Evolutionary conservation across 164 flowering plant species (phyloP).

Genomic region (Vitis rupestris): DNA sequence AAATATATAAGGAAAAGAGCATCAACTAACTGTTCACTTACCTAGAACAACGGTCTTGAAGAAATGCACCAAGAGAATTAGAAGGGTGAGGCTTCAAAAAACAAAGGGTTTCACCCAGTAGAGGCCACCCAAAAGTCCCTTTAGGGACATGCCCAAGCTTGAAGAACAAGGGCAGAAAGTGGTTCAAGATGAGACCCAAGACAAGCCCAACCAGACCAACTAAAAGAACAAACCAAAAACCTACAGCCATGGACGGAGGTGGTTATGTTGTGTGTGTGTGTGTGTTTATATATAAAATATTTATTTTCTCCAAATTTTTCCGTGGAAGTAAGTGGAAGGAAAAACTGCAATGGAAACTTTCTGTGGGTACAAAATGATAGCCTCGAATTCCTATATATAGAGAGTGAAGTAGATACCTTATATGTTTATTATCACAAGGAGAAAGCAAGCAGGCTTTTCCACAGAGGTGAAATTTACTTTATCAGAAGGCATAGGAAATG

Average conservation of each 20-base stretch:
- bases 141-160: conserved; percentile 30
- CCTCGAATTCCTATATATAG: not conserved
- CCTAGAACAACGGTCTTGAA: conserved; percentile 55
- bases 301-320: not conserved
- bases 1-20: not conserved
- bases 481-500: conserved; percentile 14
- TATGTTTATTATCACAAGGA: not conserved
- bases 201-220: conserved; percentile 24
- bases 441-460: not conserved
- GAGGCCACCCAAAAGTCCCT: conserved; percentile 61
- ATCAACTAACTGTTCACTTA: conserved; percentile 8
- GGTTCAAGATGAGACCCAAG: conserved; percentile 36
- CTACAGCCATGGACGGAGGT: conserved; percentile 5
- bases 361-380: too few species aligned
- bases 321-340: too few species aligned
- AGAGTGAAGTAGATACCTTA: not conserved
- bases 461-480: conserved; percentile 4
- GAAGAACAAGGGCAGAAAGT: conserved; percentile 46
- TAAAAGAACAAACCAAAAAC: conserved; percentile 18
- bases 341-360: too few species aligned
- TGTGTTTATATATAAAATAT: not conserved
- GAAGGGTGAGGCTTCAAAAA: conserved; percentile 58
- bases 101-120: conserved; percentile 62
- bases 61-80: conserved; percentile 46
- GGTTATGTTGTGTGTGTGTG: not conserved